phyloP scores from a whole-genome alignment of 129 eudicot genomes.

The carrot (Daucus carota) region DNA sequence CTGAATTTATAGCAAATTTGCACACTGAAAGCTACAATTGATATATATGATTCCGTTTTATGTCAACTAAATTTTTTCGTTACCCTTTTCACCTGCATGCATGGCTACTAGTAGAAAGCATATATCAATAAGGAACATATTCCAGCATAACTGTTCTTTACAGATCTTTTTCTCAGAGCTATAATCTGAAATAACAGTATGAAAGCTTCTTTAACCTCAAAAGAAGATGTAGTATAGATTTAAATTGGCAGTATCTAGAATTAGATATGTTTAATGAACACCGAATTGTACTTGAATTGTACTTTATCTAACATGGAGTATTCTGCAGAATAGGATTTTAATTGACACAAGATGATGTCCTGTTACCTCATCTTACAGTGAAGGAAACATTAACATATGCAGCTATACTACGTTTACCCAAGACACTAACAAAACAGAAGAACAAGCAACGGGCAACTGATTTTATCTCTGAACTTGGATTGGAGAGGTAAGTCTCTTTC shows the following conservation, averaged over 20 bases:
- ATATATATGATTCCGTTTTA: too few relatives aligned
- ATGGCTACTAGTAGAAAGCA: too few relatives aligned
- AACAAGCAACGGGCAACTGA: constrained; percentile 74
- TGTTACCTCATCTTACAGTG: constrained; percentile 89
- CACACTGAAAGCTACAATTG: too few relatives aligned
- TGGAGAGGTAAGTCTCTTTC: constrained; percentile 52
- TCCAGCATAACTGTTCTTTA: too few relatives aligned
- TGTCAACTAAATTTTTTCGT: too few relatives aligned
- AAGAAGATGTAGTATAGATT: neutral
- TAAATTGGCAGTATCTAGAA: neutral
- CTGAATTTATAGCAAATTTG: too few relatives aligned
- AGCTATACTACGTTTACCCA: constrained; percentile 67
- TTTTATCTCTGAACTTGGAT: constrained; percentile 70
- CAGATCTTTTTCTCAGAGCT: too few relatives aligned
- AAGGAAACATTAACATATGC: constrained; percentile 78
- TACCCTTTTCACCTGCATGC: too few relatives aligned
- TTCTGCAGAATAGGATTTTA: constrained; percentile 85
- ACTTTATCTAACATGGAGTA: neutral
- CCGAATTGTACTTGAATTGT: too few relatives aligned
- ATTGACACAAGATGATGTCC: constrained; percentile 91
- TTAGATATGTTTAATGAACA: neutral
- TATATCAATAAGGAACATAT: too few relatives aligned
- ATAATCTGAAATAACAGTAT: neutral
- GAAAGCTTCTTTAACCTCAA: neutral
- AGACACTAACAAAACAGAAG: constrained; percentile 50